phyloP scores from a whole-genome alignment of 2,329 filamentous ascomycete genomes.

The Teratosphaeriaceae sp. region DNA sequence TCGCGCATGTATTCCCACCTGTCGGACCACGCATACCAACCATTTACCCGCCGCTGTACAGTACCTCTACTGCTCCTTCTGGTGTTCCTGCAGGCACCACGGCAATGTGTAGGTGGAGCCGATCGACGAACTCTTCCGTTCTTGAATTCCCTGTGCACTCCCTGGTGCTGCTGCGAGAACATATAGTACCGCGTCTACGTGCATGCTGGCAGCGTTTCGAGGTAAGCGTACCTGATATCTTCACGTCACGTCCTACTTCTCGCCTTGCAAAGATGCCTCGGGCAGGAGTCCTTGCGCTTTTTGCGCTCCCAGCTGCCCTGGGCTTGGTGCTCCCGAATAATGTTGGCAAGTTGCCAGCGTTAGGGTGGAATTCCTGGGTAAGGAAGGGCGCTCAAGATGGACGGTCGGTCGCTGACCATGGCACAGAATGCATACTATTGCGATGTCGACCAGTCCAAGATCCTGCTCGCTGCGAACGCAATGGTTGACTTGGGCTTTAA shows the following conservation, averaged over 20 bases:
- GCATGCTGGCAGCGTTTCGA: too few species aligned
- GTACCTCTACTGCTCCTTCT: too few species aligned
- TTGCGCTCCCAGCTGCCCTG: neutral
- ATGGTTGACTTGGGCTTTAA: constrained; percentile 46
- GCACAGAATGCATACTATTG: constrained; percentile 43
- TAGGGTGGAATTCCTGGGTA: constrained; percentile 27
- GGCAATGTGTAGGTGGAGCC: too few species aligned
- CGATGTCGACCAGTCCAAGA: constrained; percentile 45
- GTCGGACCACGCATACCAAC: too few species aligned
- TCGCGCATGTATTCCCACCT: too few species aligned
- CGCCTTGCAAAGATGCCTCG: neutral
- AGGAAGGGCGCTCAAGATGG: neutral
- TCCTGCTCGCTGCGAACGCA: constrained; percentile 42
- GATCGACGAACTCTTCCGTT: too few species aligned
- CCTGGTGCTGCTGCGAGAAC: too few species aligned
- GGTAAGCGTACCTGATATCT: too few species aligned
- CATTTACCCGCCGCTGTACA: too few species aligned
- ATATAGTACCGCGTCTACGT: too few species aligned
- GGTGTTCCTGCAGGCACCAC: too few species aligned
- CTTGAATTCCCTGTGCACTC: too few species aligned
- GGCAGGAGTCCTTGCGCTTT: neutral
- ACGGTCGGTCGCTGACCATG: neutral
- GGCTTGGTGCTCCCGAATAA: neutral
- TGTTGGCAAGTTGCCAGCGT: constrained; percentile 30
- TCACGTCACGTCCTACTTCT: neutral